Conservation (phyloP, 2,329 filamentous ascomycete genomes). For the Penicillium brevicompactum region DNA sequence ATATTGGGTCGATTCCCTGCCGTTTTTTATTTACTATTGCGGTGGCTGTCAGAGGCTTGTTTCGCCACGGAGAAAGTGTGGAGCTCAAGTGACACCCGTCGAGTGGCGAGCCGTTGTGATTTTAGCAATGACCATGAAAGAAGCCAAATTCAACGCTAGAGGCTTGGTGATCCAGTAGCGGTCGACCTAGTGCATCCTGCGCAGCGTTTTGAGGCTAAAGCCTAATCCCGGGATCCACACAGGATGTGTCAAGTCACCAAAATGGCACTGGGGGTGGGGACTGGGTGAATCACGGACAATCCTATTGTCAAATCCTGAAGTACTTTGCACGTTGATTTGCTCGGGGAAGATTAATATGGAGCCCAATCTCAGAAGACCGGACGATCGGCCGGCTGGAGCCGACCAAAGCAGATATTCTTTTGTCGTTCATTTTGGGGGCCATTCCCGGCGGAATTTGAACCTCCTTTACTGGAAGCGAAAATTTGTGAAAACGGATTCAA, state of each 20-base stretch:
- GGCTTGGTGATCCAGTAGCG: background rate
- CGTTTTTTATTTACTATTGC: background rate
- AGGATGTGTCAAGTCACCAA: background rate
- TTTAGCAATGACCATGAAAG: background rate
- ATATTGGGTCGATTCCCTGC: background rate
- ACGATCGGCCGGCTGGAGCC: background rate
- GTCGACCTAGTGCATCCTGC: background rate
- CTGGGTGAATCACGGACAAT: background rate
- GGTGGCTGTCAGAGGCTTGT: background rate
- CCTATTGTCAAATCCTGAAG: background rate
- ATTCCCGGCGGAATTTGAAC: background rate
- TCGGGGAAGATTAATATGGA: background rate
- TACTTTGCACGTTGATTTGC: background rate
- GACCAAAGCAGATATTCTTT: background rate
- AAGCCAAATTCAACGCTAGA: background rate
- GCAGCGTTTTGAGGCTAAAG: background rate
- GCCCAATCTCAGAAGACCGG: background rate
- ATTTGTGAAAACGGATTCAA: background rate
- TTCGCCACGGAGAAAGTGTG: background rate
- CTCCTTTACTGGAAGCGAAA: background rate
- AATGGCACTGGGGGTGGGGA: background rate
- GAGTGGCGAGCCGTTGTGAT: background rate
- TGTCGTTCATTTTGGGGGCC: background rate
- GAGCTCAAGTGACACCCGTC: background rate
- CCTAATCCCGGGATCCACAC: background rate